phyloP scores from a whole-genome alignment of 768 basidiomycete genomes.

The Naganishia vaughanmartiniae region DNA sequence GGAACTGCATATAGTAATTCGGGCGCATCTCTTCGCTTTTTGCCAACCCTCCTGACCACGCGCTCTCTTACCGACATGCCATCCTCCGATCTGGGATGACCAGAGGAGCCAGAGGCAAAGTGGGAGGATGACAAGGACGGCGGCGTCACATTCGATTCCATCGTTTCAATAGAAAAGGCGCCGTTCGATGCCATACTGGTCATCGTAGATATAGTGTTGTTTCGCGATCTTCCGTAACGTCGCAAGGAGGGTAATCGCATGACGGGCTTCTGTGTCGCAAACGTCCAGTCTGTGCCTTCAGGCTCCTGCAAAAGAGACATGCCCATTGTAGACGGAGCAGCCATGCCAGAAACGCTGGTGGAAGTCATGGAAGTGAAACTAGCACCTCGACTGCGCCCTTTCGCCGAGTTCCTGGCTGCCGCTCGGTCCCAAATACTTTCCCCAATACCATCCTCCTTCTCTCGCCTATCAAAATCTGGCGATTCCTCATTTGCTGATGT shows the following conservation, averaged over 20 bases:
- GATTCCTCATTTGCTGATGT: slow-evolving; percentile 5
- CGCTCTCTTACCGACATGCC: slow-evolving; percentile 21
- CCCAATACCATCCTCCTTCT: slow-evolving; percentile 24
- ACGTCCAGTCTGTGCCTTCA: not conserved
- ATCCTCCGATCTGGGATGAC: slow-evolving; percentile 10
- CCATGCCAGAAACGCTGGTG: slow-evolving; percentile 1
- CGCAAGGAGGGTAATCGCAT: not conserved
- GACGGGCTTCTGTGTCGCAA: not conserved
- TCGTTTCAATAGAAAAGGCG: slow-evolving; percentile 4
- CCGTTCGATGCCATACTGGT: slow-evolving; percentile 26
- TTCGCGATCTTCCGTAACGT: slow-evolving; percentile 23
- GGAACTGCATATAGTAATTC: slow-evolving; percentile 22
- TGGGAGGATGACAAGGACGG: slow-evolving; percentile 9
- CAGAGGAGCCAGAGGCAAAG: not conserved
- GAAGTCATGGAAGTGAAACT: slow-evolving; percentile 36
- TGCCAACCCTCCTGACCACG: slow-evolving; percentile 9
- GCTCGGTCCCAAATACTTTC: slow-evolving; percentile 32
- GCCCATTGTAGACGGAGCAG: not conserved
- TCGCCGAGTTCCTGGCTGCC: slow-evolving; percentile 12
- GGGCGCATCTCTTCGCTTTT: slow-evolving; percentile 11
- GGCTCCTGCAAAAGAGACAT: slow-evolving; percentile 9
- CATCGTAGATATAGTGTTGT: slow-evolving; percentile 26
- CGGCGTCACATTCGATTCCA: slow-evolving; percentile 24
- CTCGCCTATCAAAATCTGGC: slow-evolving; percentile 26
- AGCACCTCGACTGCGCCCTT: slow-evolving; percentile 34